Evolutionary conservation across 768 basidiomycete genomes (phyloP), one percentile per base, ranked within the genome.

Genomic region (Rhodotorula babjevae): DNA sequence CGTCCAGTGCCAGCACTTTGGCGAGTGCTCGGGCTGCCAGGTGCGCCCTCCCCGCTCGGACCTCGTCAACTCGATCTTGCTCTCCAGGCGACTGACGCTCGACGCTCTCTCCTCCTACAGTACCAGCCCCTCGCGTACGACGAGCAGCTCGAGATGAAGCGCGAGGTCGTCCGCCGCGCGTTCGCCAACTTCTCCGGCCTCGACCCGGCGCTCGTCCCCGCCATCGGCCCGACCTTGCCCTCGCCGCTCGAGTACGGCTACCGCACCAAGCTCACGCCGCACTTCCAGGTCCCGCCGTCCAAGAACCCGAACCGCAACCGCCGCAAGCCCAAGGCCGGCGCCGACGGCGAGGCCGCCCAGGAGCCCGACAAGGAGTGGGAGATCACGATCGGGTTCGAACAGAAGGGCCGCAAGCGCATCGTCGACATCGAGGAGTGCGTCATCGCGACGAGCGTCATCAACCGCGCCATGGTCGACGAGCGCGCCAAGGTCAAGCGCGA

Each of bases 181-280:
- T 95, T 91, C 80, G 81, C 84, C 68, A 88, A 87, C 76, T 93
- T 89, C 79, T 91, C 91, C 12, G 68, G 73, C 40, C 83, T 96
- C 0, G 81, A 86, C 6, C 78, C 84, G 5, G 79, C 84, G 0
- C 80, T 83, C 0, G 82, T 95, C 3, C 93, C 95, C 15, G 64
- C 80, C 0, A 87, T 93, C 29, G 84, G 85, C 52, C 81, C 87
- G 0, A 96, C 93, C 0, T 87, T 93, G 14, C 86, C 87, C n/a
- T 93, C 91, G 0, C 96, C 95, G 0, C 83, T 91, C 61, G 87
- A 94, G 65, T 97, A 95, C 80, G 87, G 85, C 63, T 99, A 99
- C 80, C 87, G 95, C 46, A 99, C 96, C 3, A 99, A 99, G 82
- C 88, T 99, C 65, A 97, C 96, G 0, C 96, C 96, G 0, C 96